Evolutionary conservation across 805 yeast genomes (phyloP).

Genomic region (Candida coleopterorum): DNA sequence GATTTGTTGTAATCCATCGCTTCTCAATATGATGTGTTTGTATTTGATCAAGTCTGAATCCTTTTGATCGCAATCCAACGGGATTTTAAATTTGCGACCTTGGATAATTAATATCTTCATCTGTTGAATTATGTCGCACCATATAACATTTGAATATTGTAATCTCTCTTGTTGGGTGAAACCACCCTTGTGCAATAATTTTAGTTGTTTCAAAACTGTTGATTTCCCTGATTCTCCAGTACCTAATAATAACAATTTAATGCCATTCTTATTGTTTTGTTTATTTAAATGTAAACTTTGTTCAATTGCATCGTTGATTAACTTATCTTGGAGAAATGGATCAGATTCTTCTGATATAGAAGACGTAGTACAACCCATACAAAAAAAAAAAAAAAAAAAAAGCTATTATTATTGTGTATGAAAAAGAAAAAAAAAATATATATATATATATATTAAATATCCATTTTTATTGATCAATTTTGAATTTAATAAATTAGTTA

Average conservation of each 20-base stretch:
- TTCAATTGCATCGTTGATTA: slow-evolving; percentile 60
- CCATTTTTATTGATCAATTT: too few species aligned
- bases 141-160: slow-evolving; percentile 81
- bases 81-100: slow-evolving; percentile 61
- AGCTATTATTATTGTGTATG: not conserved
- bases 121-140: slow-evolving; percentile 86
- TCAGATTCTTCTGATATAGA: slow-evolving; percentile 33
- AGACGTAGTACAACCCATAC: slow-evolving; percentile 73
- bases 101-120: slow-evolving; percentile 75
- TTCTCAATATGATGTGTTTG: slow-evolving; percentile 48
- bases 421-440: too few species aligned
- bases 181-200: slow-evolving; percentile 79
- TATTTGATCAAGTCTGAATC: slow-evolving; percentile 39
- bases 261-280: slow-evolving; percentile 51
- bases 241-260: slow-evolving; percentile 76
- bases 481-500: too few species aligned
- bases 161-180: slow-evolving; percentile 73
- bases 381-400: not conserved
- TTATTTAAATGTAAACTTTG: slow-evolving; percentile 50
- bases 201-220: slow-evolving; percentile 85
- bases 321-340: slow-evolving; percentile 49
- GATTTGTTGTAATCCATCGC: slow-evolving; percentile 56
- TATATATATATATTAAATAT: too few species aligned
- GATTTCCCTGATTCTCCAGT: slow-evolving; percentile 96
- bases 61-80: slow-evolving; percentile 60